These are phyloP conservation scores for Coniosporium uncinatum DNA, from an alignment of 2,329 filamentous ascomycete genomes.

Conservation along the genomic window DNA sequence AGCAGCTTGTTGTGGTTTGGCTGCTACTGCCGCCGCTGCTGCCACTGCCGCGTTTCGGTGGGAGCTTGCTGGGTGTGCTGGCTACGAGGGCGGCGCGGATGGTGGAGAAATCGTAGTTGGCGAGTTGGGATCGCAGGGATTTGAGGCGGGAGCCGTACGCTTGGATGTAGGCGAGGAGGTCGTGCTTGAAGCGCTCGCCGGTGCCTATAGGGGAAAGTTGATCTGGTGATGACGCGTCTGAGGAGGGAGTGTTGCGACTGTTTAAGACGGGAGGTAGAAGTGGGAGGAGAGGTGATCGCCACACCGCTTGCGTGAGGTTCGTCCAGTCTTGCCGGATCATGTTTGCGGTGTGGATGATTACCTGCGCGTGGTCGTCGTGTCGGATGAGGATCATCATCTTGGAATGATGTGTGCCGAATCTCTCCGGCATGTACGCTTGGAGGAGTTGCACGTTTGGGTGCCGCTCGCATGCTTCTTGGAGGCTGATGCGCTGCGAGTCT, in stretches of 20 bases:
- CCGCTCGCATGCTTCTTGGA: conserved; percentile 52
- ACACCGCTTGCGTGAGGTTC: conserved; percentile 83
- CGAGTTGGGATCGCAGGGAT: conserved; percentile 51
- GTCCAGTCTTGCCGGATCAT: conserved; percentile 87
- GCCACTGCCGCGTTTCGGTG: too few relatives aligned
- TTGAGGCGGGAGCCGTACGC: conserved; percentile 59
- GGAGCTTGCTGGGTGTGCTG: conserved; percentile 74
- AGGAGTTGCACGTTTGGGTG: conserved; percentile 67
- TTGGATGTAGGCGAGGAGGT: conserved; percentile 66
- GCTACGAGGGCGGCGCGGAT: conserved; percentile 70
- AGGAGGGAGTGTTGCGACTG: conserved; percentile 3
- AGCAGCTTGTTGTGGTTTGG: too few relatives aligned
- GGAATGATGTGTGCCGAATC: conserved; percentile 80
- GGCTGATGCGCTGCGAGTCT: conserved; percentile 32
- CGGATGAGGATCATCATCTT: conserved; percentile 86
- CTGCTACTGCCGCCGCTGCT: conserved; percentile 29
- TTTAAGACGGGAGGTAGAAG: too few relatives aligned
- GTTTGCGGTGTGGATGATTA: conserved; percentile 86
- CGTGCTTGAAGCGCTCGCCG: conserved; percentile 68
- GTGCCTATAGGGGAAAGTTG: conserved; percentile 46
- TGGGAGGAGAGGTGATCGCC: conserved; percentile 58
- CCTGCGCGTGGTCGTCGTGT: conserved; percentile 69
- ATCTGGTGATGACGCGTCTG: not conserved
- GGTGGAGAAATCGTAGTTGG: conserved; percentile 60
- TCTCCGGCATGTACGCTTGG: conserved; percentile 73